Conservation (phyloP, 2,329 filamentous ascomycete genomes). For the Chaetoscypha palmicola region DNA sequence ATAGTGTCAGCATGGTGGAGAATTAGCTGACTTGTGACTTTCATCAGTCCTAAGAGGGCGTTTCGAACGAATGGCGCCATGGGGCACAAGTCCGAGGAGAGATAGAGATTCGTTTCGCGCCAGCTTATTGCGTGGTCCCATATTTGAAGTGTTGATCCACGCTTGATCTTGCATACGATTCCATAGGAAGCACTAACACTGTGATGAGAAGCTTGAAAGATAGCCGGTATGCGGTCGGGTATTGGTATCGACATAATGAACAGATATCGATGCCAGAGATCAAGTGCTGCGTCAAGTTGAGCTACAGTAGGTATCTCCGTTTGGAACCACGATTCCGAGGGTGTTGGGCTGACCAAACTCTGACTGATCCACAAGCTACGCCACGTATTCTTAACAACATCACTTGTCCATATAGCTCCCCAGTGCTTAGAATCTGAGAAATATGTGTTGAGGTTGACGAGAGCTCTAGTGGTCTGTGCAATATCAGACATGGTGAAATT, state of each 20-base stretch:
- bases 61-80: conserved; percentile 26
- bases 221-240: conserved; percentile 39
- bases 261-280: conserved; percentile 40
- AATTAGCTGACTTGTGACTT: conserved; percentile 20
- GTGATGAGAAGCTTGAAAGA: conserved; percentile 58
- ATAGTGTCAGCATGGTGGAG: conserved; percentile 51
- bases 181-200: conserved; percentile 54
- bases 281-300: conserved; percentile 39
- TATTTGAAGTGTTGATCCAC: conserved; percentile 52
- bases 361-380: conserved; percentile 18
- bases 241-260: conserved; percentile 42
- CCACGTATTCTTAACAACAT: conserved; percentile 38
- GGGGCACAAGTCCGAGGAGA: conserved; percentile 26
- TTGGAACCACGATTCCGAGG: conserved; percentile 33
- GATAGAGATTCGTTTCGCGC: conserved; percentile 38
- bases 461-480: conserved; percentile 27
- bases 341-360: conserved; percentile 7
- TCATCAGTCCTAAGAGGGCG: conserved; percentile 24
- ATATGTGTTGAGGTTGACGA: conserved; percentile 15
- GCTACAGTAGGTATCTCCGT: conserved; percentile 39
- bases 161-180: conserved; percentile 54
- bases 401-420: conserved; percentile 39
- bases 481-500: conserved; percentile 41
- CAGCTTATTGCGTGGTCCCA: conserved; percentile 59
- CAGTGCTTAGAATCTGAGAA: conserved; percentile 37